These are phyloP conservation scores for Immersiella caudata DNA, from an alignment of 495 filamentous ascomycete genomes.

Conservation along the genomic window DNA sequence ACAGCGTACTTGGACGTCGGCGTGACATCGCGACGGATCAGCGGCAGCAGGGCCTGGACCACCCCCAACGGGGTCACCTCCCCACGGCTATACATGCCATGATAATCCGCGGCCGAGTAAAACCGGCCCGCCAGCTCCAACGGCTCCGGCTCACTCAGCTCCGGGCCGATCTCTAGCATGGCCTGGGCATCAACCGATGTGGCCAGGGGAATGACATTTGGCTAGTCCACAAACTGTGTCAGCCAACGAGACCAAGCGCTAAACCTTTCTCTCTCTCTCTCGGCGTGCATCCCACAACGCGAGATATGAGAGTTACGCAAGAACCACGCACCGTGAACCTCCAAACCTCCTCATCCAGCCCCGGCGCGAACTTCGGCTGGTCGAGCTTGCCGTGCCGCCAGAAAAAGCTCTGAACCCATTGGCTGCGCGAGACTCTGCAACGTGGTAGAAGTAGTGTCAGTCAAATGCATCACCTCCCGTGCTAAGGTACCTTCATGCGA, in stretches of 20 bases:
- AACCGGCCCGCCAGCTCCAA: constrained; percentile 53
- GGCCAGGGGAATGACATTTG: constrained; percentile 75
- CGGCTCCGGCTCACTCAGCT: constrained; percentile 38
- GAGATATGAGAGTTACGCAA: constrained; percentile 56
- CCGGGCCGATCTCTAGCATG: constrained; percentile 39
- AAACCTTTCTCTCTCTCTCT: too few species aligned
- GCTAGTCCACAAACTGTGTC: constrained; percentile 38
- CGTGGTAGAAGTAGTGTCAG: neutral
- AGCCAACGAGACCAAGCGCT: constrained; percentile 1
- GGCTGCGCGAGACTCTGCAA: neutral
- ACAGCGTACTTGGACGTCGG: constrained; percentile 61
- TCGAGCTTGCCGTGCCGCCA: neutral
- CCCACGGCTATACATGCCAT: constrained; percentile 68
- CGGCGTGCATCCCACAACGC: constrained; percentile 46
- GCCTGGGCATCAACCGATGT: constrained; percentile 30
- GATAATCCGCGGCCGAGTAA: constrained; percentile 76
- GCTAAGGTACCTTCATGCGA: neutral
- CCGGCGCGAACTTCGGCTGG: constrained; percentile 2
- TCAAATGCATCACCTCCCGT: neutral
- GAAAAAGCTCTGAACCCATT: constrained; percentile 7
- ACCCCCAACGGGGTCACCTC: constrained; percentile 72
- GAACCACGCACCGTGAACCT: neutral
- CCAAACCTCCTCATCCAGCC: constrained; percentile 1
- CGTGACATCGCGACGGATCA: constrained; percentile 62
- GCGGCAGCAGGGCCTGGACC: constrained; percentile 66